phyloP scores from a whole-genome alignment of 306 rosid genomes.

The Cucurbita argyrosperma region DNA sequence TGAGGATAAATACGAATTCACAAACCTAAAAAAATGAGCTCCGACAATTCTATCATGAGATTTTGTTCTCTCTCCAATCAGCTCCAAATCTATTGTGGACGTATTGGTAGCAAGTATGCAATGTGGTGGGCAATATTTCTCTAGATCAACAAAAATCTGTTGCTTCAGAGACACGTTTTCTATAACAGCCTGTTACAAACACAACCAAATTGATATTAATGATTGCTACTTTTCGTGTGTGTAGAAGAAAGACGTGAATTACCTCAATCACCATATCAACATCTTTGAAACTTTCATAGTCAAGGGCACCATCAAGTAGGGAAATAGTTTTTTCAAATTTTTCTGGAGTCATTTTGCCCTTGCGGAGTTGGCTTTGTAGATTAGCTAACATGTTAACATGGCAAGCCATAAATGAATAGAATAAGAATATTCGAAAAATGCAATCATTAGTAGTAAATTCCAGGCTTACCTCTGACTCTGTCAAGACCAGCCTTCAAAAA shows the following conservation, averaged over 20 bases:
- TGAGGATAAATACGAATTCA: neutral
- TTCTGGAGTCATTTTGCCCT: slow-evolving; percentile 65
- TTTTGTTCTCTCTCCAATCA: slow-evolving; percentile 69
- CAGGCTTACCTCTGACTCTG: slow-evolving; percentile 72
- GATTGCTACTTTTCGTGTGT: neutral
- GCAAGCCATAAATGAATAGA: neutral
- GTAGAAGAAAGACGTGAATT: neutral
- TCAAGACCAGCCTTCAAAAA: slow-evolving; percentile 76
- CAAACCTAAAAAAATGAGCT: slow-evolving; percentile 93
- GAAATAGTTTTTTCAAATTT: slow-evolving; percentile 52
- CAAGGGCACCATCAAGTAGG: slow-evolving; percentile 66
- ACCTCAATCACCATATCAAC: slow-evolving; percentile 99
- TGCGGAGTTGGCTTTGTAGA: slow-evolving; percentile 71
- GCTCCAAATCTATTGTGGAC: slow-evolving; percentile 89
- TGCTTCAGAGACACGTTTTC: slow-evolving; percentile 87
- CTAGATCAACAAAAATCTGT: slow-evolving; percentile 82
- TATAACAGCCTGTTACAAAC: slow-evolving; percentile 69
- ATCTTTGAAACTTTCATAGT: slow-evolving; percentile 64
- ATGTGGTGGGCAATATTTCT: slow-evolving; percentile 72
- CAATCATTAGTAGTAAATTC: slow-evolving; percentile 1
- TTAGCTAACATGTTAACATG: slow-evolving; percentile 82
- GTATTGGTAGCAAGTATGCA: slow-evolving; percentile 94
- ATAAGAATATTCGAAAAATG: neutral
- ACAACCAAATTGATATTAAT: neutral
- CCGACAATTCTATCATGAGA: slow-evolving; percentile 78